Evolutionary conservation across 2,329 filamentous ascomycete genomes (phyloP), one percentile per base, ranked within the genome.

Genomic region (Exserohilum rostratum): DNA sequence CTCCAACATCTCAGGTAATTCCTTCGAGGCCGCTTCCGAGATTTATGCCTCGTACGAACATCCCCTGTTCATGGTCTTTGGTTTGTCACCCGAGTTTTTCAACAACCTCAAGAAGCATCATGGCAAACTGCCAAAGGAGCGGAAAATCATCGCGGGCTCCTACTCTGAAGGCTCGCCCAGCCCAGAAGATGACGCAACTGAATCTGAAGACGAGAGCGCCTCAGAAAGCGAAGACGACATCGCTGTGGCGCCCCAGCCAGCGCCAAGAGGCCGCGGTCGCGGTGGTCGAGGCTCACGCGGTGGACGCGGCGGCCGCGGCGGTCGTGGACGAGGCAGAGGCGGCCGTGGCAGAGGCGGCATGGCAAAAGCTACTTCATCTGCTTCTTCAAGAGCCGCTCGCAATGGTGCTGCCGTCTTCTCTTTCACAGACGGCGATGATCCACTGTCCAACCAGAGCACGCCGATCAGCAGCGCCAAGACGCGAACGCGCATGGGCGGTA

Each of bases 1-100:
- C 33, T 75, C 72, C n/a, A 71, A 69, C 45, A 65, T 72, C 38
- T 72, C 72, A 27, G 72, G 65, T 40, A 69, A 71, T 43, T 68
- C 65, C 3, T 64, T 68, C 46, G 67, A 69, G 45, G 62, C 63
- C 43, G 67, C 62, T 22, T 57, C 60, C 18, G 64, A 68, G 31
- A 61, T 74, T 18, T 68, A 70, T 48, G 70, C 68, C 43, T 66
- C 63, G n/a, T 76, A 69, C 40, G 61, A 72, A 49, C 56, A 62
- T 31, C 70, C 67, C 27, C 61, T 72, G 34, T 64, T 76, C 12
- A 71, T 68, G 63, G 68, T 76, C 31, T 69, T 70, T 59, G 71
- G 71, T 35, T 37, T 76, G 30, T 63, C 71, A 49, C 65, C 54
- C 40, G 66, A 72, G 48, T 74, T 73, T 55, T 67, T 71, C 47